Base-by-base conservation (phyloP, 2,329 filamentous ascomycete genomes). In the Chalara sp. region DNA sequence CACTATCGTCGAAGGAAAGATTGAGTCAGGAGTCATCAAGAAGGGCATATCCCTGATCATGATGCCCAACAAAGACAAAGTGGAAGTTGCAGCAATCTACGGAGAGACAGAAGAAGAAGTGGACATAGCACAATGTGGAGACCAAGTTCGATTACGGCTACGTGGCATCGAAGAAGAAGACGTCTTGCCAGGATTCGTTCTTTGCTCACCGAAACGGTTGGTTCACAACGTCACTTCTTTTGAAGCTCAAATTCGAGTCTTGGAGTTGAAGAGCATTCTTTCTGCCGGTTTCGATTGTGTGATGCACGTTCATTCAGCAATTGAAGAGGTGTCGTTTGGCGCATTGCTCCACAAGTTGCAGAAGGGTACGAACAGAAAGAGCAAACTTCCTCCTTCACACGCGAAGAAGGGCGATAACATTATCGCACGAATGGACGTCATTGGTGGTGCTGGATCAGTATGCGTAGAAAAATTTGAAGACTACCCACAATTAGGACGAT, bases 131-230 rank as follows among this genome's bases (percentile, higher is more conserved):
- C 89, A 90, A 61, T 96, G 89, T 63, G 93, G 93, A 73, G 93
- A 99, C 67, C 93, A 99, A 71, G 84, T 97, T 48, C 89, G 93
- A 52, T 74, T 97, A 62, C 88, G 93, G 58, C 80, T 99, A 61
- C 87, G 93, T 64, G 93, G 93, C 61, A 87, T 95, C 11, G 95
- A 99, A 74, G 93, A 99, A 72, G 95, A 99, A 72, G 93, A 99
- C 61, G 89, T 99, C 61, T 74, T 92, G 58, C 92, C 92, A 1
- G 93, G 93, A 6, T 99, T 96, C 67, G 95, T 99, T 54, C 80
- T 99, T 47, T 97, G 93, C 76, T 95, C 90, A 32, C 88, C 89
- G 13, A 95, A 95, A 76, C 85, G 93, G 60, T 81, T 93, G 32
- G 93, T 97, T 28, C 89, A 99, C 74, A 92, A 84, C 64, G 95